A percentile compares a stretch with the other conserved stretches of the same genome.
These are phyloP conservation scores for Fusarium compactum DNA, from an alignment of 2,329 filamentous ascomycete species.

Conservation along the genomic window DNA sequence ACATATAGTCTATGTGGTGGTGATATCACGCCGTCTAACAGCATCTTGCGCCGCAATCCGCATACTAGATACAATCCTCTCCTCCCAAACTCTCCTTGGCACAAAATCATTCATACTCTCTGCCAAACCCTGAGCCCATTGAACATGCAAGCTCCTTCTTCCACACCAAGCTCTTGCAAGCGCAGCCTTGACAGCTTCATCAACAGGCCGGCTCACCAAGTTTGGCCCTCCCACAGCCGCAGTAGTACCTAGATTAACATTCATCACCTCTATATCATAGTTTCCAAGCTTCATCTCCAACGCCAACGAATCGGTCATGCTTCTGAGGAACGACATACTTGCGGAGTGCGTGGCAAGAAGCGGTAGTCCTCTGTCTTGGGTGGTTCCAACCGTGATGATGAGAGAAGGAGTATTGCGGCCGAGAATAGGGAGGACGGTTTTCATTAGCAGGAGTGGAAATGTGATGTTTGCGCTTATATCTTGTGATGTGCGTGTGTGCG, in stretches of 20 bases:
- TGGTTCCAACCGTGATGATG: too few relatives aligned
- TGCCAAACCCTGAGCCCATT: neutral
- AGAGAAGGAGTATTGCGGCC: accelerated
- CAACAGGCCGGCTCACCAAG: neutral
- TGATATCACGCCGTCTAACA: neutral
- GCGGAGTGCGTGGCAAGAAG: neutral
- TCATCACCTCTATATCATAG: neutral
- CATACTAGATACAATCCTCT: neutral
- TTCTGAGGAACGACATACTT: neutral
- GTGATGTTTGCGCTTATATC: too few relatives aligned
- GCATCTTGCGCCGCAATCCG: neutral
- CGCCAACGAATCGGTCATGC: neutral
- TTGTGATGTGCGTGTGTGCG: neutral
- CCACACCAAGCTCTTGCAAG: too few relatives aligned
- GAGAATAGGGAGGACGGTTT: neutral
- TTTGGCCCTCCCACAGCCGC: neutral
- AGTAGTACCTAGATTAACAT: neutral
- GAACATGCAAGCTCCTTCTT: neutral
- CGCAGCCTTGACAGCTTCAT: neutral
- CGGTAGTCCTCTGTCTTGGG: neutral
- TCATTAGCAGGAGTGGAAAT: neutral
- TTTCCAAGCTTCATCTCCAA: neutral
- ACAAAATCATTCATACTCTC: neutral
- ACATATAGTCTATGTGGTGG: neutral
- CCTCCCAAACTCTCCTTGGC: neutral